These are phyloP conservation scores for Penicillium canescens DNA, from an alignment of 495 filamentous ascomycete genomes.

Conservation along the genomic window DNA sequence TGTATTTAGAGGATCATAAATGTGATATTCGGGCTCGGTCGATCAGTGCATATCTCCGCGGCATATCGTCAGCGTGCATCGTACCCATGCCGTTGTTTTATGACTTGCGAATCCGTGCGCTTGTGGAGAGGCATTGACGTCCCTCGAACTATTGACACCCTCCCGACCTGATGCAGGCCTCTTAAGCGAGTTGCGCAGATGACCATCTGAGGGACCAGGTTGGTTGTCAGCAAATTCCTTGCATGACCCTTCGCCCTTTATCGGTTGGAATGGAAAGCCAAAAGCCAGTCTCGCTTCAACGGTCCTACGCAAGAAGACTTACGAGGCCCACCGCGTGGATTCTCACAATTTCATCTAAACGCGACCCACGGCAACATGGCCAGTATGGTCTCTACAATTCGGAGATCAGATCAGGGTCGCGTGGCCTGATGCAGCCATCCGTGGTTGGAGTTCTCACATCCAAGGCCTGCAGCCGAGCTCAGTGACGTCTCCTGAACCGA, in stretches of 20 bases:
- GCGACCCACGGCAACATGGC: not conserved
- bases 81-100: not conserved
- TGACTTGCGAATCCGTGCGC: not conserved
- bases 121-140: not conserved
- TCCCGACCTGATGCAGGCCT: not conserved
- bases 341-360: slow-evolving; percentile 2
- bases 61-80: not conserved
- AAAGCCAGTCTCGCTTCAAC: slow-evolving; percentile 7
- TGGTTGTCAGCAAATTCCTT: slow-evolving; percentile 1
- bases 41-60: slow-evolving; percentile 7
- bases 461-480: not conserved
- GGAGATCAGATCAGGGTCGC: slow-evolving; percentile 21
- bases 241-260: not conserved
- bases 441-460: slow-evolving; percentile 23
- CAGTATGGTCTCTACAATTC: slow-evolving; percentile 4
- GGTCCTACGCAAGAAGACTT: slow-evolving; percentile 4
- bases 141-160: not conserved
- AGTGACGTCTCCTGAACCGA: not conserved
- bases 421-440: slow-evolving; percentile 25
- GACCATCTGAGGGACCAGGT: slow-evolving; percentile 6
- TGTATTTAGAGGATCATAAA: not conserved
- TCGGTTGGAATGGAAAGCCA: slow-evolving; percentile 18
- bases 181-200: slow-evolving; percentile 11
- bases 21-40: not conserved
- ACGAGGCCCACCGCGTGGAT: slow-evolving; percentile 3